Base-by-base conservation (phyloP, 306 rosid species). In the Trifolium subterraneum region DNA sequence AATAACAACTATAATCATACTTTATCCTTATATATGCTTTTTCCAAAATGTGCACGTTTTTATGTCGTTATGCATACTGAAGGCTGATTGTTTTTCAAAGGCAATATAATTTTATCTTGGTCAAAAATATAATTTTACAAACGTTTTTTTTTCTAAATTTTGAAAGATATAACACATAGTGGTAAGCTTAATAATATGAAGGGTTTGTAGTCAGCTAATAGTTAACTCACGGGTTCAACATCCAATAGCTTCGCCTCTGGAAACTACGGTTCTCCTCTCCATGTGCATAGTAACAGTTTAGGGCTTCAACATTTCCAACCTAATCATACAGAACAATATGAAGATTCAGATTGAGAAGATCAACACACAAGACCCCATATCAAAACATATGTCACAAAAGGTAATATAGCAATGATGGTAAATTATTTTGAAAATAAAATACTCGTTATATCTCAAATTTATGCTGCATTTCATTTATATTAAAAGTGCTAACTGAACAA, bases 241-340 rank as follows among this genome's bases (percentile, higher is more conserved):
- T 88, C 99, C 99, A 95, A 80, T 86, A 95, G 87, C 97, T 86
- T 76, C 99, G 95, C 72, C 99, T 90, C 83, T 88, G 99, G 73
- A 95, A 95, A 84, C 67, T 82, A 72, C 87, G 90, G 65, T 90
- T 87, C 69, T 88, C 85, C 83, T 92, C 99, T 80, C 98, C 99
- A 78, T 95, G 99, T 64, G 97, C 99, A 74, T 95, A 95, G 73
- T 95, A 95, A 83, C 99, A 95, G 71, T 95, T 95, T 73, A 95
- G 79, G 15, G 90, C 81, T 84, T 95, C 98, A 29, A 77, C 90
- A 82, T 88, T 90, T 76, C 98, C 99, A 64, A 95, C 97, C 99
- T 95, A 79, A 73, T 61, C 82, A 81, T 20, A 78, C 70, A 83
- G 33, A 75, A 47, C 62, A 76, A 64, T 22, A 68, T 67, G 77